Evolutionary conservation across 1,139 yeast genomes (phyloP), one percentile per base, ranked within the genome.

Genomic region (Yamadazyma triangularis): DNA sequence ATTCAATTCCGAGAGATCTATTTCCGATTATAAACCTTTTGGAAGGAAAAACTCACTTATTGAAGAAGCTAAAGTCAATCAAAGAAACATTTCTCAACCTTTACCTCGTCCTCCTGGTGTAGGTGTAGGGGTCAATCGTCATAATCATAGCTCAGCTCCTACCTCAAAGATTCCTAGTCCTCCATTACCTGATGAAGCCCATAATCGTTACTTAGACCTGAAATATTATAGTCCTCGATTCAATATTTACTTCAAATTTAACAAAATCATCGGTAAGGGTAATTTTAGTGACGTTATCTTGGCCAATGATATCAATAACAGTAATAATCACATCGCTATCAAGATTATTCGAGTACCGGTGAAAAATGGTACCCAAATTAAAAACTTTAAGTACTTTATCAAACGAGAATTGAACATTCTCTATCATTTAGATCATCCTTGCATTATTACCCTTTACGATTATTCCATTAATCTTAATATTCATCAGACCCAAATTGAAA

Each of bases 321-420:
- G 47, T 14, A 23, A 26, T 8, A 36, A 32, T 6, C 45, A 50
- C 25, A 62, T 56, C 27, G 78, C 76, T 13, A 54, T 64, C 33
- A 73, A 66, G 41, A 61, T 73, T 13, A 60, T 68, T 12, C 38
- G 53, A 2, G 50, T 63, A 7, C 73, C 72, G 33, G 32, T 45
- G 22, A 50, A 56, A 33, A 45, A 52, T 38, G 34, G 48, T 38
- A 36, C 39, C 12, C 58, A 56, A 36, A 42, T 63, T 34, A 37
- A 47, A 25, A 62, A 64, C 38, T 65, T 86, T 38, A 86, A 82
- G 47, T 75, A 78, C 35, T 84, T 89, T 13, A 62, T 89, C 28
- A 65, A 70, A 22, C 70, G 97, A 40, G 98, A 91, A 51, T 55
- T 89, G 24, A 79, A 76, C 26, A 76, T 88, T 9, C 63, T 91